These are phyloP conservation scores for Priceomyces haplophilus DNA, from an alignment of 805 yeast genomes.

Conservation along the genomic window DNA sequence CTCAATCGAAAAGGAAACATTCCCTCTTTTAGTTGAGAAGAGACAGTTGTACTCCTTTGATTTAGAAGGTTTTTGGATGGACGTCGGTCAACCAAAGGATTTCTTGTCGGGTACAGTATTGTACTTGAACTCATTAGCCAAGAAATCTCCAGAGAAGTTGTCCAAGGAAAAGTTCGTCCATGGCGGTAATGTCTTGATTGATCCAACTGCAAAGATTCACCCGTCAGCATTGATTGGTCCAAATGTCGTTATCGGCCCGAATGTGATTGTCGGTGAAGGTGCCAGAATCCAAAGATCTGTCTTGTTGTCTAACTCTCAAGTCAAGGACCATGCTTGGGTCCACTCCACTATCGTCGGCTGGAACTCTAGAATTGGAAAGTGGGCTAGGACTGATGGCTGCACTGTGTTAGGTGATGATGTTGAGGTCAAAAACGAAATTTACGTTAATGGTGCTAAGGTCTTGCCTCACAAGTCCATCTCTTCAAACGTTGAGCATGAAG, in stretches of 20 bases:
- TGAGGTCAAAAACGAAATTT: slow-evolving; percentile 95
- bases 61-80: slow-evolving; percentile 99
- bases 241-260: slow-evolving; percentile 95
- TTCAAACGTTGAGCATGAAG: slow-evolving; percentile 93
- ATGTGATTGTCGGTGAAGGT: slow-evolving; percentile 94
- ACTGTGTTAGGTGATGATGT: slow-evolving; percentile 99
- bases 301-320: slow-evolving; percentile 81
- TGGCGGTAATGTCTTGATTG: slow-evolving; percentile 91
- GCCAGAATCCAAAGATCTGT: slow-evolving; percentile 97
- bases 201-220: slow-evolving; percentile 91
- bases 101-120: slow-evolving; percentile 93
- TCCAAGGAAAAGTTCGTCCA: slow-evolving; percentile 69
- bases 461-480: slow-evolving; percentile 98
- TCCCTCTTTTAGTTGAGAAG: slow-evolving; percentile 91
- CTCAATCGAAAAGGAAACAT: slow-evolving; percentile 98
- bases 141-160: slow-evolving; percentile 71
- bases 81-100: slow-evolving; percentile 99
- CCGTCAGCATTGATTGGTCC: slow-evolving; percentile 96
- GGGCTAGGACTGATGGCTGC: slow-evolving; percentile 98
- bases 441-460: slow-evolving; percentile 99
- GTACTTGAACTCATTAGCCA: slow-evolving; percentile 81
- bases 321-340: slow-evolving; percentile 97
- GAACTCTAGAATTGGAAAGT: slow-evolving; percentile 96
- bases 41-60: slow-evolving; percentile 91
- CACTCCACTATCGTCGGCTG: slow-evolving; percentile 98